Base-by-base conservation (phyloP, 225 moss, liverwort and hornwort species). In the Climacium dendroides region DNA sequence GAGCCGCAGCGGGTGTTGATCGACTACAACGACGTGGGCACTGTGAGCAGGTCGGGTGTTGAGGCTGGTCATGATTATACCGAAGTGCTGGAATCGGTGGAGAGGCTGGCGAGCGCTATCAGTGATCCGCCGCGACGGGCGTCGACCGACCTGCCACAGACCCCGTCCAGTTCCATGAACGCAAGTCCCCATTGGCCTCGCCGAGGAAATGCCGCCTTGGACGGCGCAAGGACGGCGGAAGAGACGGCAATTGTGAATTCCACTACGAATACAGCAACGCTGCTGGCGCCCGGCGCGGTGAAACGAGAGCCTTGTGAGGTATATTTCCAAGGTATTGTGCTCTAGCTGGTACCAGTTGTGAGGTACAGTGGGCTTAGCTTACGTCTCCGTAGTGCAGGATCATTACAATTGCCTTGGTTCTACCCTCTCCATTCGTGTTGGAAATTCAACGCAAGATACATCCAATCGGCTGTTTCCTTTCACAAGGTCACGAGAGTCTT, bases 51-150 rank as follows among this genome's bases (percentile, higher is more conserved):
- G 77, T 43, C 84, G 13, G 88, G 75, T 15, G 61, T 64, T 39
- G 87, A 87, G 28, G 53, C 86, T 8, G 67, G 54, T 62, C 81
- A 43, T 74, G 87, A 93, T 19, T 91, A 90, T 50, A 81, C 84
- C 10, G 86, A 92, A 71, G 92, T 85, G 84, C 39, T 90, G 79
- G 89, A 89, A 77, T 89, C 86, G 10, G 90, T 92, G 6, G 90
- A 92, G 82, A 84, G 92, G 70, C 57, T 93, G 50, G 93, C 92
- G 48, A 90, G 81, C 63, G 90, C 90, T 55, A 90, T 93, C 81
- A 92, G 89, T 71, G 93, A 92, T 84, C 92, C 90, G 37, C 91
- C 92, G 57, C 85, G 90, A 28, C 84, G 71, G 37, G 65, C 69
- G 35, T 53, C 59, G 7, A 66, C 30, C 25, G 71, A 84, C 12